Base-by-base conservation (phyloP, 495 filamentous ascomycete species). In the Penicillium coprophilum region DNA sequence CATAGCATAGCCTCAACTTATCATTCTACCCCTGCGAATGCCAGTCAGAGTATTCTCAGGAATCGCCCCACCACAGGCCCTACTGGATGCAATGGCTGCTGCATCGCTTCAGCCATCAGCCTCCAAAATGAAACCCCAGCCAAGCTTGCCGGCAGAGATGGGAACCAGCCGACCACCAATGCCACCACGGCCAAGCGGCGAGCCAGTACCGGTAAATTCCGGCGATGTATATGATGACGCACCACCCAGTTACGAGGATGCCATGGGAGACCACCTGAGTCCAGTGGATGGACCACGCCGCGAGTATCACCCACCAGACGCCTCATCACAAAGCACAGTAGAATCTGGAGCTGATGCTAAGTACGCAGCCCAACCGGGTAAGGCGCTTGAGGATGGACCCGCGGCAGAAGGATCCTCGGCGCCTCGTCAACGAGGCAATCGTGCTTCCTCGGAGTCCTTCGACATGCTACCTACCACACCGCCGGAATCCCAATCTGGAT, bases 11-110 rank as follows among this genome's bases (percentile, higher is more conserved):
- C 79, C 85, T 39, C 88, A 93, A 66, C 74, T 84, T 39, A 81
- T 90, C 24, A 78, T 88, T 55, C 82, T 96, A 6, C 87, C 90
- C 19, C 76, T 97, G 19, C 79, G 85, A 51, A 85, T 96, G 69
- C 86, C 86, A 57, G 80, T 94, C 56, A 75, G 90, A 43, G 83
- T 98, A 45, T 96, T 82, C 71, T 96, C 91, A n/a, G 94, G 94
- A 65, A 92, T 97, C 41, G 74, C 80, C n/a, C 92, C 93, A 1
- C 92, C 92, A 3, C 71, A 79, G 38, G 85, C 85, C 32, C 85
- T 96, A 12, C 68, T 96, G 51, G 82, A 88, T 53, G 84, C 86
- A 28, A 85, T 89, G 71, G 74, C 75, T 46, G 66, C 66, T n/a
- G 71, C 75, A 21, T 69, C 68, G 40, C 58, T 61, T 17, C 67